Percentiles rank a stretch among this genome's conserved stretches.
Evolutionary conservation across 2,329 filamentous ascomycete genomes (phyloP).

Genomic region (Shiraia sp.): DNA sequence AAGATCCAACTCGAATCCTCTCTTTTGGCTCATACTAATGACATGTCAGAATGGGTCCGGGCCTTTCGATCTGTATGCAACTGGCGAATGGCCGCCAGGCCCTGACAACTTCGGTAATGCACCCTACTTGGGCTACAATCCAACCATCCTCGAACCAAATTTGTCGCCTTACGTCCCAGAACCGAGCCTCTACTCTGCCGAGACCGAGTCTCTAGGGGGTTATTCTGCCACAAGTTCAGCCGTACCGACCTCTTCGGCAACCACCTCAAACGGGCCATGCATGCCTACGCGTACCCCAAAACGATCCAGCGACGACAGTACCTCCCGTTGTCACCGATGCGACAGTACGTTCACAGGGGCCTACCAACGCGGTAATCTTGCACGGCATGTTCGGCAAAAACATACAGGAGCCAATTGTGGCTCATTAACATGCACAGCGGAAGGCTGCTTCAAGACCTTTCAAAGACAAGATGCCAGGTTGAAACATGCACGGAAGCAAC

Average conservation of each 20-base stretch:
- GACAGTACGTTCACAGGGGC: conserved; percentile 9
- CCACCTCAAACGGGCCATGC: neutral
- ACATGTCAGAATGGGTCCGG: neutral
- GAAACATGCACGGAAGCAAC: conserved; percentile 13
- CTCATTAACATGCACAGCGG: conserved; percentile 4
- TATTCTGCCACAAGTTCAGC: too few species aligned
- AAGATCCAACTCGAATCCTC: neutral
- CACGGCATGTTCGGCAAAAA: conserved; percentile 10
- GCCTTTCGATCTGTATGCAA: neutral
- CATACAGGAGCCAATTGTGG: conserved; percentile 2
- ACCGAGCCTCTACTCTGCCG: neutral
- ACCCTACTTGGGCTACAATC: too few species aligned
- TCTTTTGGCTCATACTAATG: neutral
- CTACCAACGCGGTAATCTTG: conserved; percentile 12
- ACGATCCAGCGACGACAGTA: neutral
- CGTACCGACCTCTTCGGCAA: neutral
- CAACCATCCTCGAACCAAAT: too few species aligned
- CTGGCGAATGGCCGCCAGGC: neutral
- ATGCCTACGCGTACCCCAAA: neutral
- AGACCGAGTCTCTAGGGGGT: neutral
- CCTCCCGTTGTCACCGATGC: conserved; percentile 6
- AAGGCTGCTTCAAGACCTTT: conserved; percentile 7
- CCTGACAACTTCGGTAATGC: too few species aligned
- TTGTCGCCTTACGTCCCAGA: neutral
- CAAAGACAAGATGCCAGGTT: conserved; percentile 12